A percentile compares a stretch with the other conserved stretches of the same genome.
These are phyloP conservation scores for Trichoderma aggressivum DNA, from an alignment of 2,329 filamentous ascomycete species.

Conservation along the genomic window DNA sequence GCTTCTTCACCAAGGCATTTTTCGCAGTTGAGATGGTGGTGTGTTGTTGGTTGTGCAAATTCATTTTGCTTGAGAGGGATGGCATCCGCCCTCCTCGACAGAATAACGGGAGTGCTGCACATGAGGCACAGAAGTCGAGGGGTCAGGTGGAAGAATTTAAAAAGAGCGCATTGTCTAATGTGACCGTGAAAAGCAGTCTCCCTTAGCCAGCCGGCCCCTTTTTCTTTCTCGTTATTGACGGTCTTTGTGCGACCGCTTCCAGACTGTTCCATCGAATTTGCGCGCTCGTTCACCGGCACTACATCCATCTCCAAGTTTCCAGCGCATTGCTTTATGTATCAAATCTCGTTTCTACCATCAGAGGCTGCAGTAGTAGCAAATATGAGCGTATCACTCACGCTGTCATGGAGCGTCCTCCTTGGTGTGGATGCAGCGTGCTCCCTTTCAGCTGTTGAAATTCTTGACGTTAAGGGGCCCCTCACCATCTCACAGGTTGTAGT, in stretches of 20 bases:
- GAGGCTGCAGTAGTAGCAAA: neutral
- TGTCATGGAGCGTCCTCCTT: neutral
- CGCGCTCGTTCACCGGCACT: neutral
- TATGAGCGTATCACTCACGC: neutral
- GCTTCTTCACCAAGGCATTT: neutral
- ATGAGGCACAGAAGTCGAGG: neutral
- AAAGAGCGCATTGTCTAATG: neutral
- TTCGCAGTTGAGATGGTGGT: neutral
- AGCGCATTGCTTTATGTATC: neutral
- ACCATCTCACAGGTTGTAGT: neutral
- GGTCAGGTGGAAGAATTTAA: no score
- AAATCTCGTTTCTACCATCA: neutral
- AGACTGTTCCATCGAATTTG: neutral
- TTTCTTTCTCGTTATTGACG: neutral
- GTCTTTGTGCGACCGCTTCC: neutral
- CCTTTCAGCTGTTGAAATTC: neutral
- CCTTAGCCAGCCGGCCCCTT: neutral
- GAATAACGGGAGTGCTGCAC: neutral
- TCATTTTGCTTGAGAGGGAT: neutral
- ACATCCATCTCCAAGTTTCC: neutral
- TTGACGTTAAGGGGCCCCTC: neutral
- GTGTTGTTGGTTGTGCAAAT: neutral
- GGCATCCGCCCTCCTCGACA: neutral
- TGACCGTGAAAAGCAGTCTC: neutral
- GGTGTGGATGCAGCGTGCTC: neutral